phyloP scores from a whole-genome alignment of 2,329 filamentous ascomycete species.

The Nannizziopsis arthrosporioides region DNA sequence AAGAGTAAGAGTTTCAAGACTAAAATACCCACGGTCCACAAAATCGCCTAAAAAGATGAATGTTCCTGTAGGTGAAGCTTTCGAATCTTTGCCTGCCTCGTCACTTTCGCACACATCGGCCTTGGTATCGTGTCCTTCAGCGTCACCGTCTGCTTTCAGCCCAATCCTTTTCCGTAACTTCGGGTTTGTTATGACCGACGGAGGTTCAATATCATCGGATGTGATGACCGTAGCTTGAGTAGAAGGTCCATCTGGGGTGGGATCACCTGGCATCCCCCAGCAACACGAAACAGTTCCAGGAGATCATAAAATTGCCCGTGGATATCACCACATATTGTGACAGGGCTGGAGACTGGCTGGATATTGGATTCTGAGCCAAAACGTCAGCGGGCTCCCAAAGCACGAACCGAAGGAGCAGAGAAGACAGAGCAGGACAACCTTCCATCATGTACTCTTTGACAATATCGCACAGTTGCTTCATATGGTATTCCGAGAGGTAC shows the following conservation, averaged over 20 bases:
- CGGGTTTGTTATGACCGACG: slow-evolving; percentile 13
- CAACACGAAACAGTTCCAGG: slow-evolving; percentile 99
- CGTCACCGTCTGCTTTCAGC: neutral
- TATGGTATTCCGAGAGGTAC: slow-evolving; percentile 86
- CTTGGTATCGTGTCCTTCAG: neutral
- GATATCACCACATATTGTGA: slow-evolving; percentile 97
- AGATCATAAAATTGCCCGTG: slow-evolving; percentile 98
- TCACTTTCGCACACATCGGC: neutral
- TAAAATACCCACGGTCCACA: slow-evolving; percentile 97
- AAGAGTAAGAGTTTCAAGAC: slow-evolving; percentile 92
- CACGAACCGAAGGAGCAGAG: neutral
- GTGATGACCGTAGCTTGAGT: slow-evolving; percentile 16
- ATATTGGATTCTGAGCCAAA: slow-evolving; percentile 75
- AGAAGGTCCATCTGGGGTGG: slow-evolving; percentile 58
- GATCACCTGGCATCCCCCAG: slow-evolving; percentile 97
- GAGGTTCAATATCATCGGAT: slow-evolving; percentile 13
- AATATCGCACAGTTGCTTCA: slow-evolving; percentile 98
- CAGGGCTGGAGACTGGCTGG: slow-evolving; percentile 90
- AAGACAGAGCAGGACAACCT: slow-evolving; percentile 43
- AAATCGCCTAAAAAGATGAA: slow-evolving; percentile 63
- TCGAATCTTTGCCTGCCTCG: neutral
- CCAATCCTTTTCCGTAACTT: slow-evolving; percentile 11
- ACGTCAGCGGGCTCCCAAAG: neutral
- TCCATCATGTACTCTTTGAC: slow-evolving; percentile 99
- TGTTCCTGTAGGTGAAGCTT: slow-evolving; percentile 10